Evolutionary conservation across 176 grass and related monocot species (phyloP).

Genomic region (Aegilops longissima): DNA sequence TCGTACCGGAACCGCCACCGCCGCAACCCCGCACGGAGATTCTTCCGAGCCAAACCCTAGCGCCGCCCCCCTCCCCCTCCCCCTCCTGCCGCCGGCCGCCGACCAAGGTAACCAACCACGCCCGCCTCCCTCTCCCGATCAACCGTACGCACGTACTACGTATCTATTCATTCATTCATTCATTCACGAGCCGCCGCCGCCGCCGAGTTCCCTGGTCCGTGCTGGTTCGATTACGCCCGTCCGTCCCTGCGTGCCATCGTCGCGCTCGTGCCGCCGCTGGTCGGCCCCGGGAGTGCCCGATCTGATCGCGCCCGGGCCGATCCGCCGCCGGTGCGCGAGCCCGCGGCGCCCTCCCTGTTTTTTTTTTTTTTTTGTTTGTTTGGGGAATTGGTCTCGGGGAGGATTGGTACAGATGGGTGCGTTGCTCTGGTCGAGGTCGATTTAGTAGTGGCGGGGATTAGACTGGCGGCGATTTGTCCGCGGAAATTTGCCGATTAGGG

Average conservation of each 20-base stretch:
- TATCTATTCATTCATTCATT: no score
- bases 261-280: neutral
- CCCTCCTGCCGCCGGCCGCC: neutral
- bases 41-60: constrained; percentile 9
- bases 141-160: no score
- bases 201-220: neutral
- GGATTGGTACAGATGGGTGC: no score
- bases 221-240: neutral
- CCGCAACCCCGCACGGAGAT: neutral
- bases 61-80: neutral
- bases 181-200: no score
- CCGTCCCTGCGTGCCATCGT: neutral
- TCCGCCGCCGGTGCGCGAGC: no score
- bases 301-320: neutral
- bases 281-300: neutral
- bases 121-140: no score
- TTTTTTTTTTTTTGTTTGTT: neutral
- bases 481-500: no score
- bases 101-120: no score
- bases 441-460: neutral
- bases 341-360: neutral
- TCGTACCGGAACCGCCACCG: neutral
- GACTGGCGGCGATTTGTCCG: neutral
- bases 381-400: neutral
- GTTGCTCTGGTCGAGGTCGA: neutral